Evolutionary conservation across 352 stramenopile species (phyloP), one percentile per base, ranked within the genome.

Genomic region (Ophiocytium majus): DNA sequence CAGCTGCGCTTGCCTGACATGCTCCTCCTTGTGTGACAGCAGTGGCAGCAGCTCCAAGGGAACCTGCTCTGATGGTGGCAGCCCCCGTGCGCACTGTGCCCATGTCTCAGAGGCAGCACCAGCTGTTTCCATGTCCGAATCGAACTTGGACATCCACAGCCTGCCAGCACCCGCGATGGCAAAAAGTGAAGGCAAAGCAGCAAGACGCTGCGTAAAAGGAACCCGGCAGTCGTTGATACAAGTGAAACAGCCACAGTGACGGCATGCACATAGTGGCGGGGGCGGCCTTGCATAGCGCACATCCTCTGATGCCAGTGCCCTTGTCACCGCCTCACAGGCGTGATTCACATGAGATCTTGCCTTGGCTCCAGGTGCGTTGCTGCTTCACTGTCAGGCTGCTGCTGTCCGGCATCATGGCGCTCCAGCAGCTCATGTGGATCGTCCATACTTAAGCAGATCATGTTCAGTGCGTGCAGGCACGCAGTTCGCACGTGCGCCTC

Each of bases 141-240:
- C 85, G 84, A 86, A 89, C 63, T 86, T 85, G 32, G 57, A 64
- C 28, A 89, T 63, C 85, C 85, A 89, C 9, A 89, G 82, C 50
- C 85, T 81, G 31, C 50, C 34, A n/a, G n/a, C n/a, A n/a, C n/a
- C n/a, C n/a, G n/a, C n/a, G n/a, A n/a, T n/a, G n/a, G n/a, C n/a
- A n/a, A n/a, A n/a, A n/a, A n/a, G n/a, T n/a, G n/a, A n/a, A n/a
- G n/a, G n/a, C n/a, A n/a, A n/a, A n/a, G n/a, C n/a, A n/a, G n/a
- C n/a, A n/a, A n/a, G n/a, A n/a, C n/a, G n/a, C n/a, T n/a, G n/a
- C n/a, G n/a, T n/a, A n/a, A n/a, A n/a, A n/a, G n/a, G n/a, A n/a
- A n/a, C n/a, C n/a, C n/a, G n/a, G n/a, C n/a, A n/a, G n/a, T n/a
- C n/a, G n/a, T n/a, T n/a, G n/a, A n/a, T n/a, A n/a, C n/a, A n/a